These are phyloP conservation scores for Diaporthe citri DNA, from an alignment of 2,329 filamentous ascomycete genomes.

Conservation along the genomic window DNA sequence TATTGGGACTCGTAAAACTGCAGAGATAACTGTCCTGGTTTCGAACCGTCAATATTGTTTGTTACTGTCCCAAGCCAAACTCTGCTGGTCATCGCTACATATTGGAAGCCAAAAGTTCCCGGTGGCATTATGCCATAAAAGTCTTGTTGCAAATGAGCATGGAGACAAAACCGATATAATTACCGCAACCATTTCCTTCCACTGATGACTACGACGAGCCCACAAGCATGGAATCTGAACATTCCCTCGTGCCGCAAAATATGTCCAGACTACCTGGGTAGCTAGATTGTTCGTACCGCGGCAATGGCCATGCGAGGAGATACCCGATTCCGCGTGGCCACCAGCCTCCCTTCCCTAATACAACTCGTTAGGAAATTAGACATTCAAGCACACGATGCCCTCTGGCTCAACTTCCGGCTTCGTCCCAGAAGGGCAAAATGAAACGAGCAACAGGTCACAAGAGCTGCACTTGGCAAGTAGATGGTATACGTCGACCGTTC, in stretches of 20 bases:
- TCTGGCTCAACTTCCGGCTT: neutral
- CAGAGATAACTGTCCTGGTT: neutral
- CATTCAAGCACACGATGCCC: neutral
- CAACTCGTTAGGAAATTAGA: neutral
- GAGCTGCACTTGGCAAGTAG: conserved; percentile 8
- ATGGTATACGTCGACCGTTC: conserved; percentile 24
- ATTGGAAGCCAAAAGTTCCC: too few relatives aligned
- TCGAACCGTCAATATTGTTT: neutral
- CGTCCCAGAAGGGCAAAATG: conserved; percentile 33
- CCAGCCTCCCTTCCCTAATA: neutral
- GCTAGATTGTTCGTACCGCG: too few relatives aligned
- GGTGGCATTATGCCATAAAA: too few relatives aligned
- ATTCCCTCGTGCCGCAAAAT: neutral
- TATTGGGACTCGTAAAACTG: neutral
- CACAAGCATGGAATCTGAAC: too few relatives aligned
- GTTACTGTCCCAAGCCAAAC: neutral
- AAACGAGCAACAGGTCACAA: conserved; percentile 33
- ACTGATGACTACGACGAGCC: neutral
- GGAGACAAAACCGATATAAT: neutral
- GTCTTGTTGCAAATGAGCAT: neutral
- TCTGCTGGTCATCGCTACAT: too few relatives aligned
- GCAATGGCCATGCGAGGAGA: neutral
- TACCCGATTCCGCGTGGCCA: too few relatives aligned
- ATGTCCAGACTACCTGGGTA: neutral
- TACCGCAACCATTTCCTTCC: neutral